Evolutionary conservation across 192 early-diverging fungal species (phyloP).

Genomic region (Entophlyctis luteolus): DNA sequence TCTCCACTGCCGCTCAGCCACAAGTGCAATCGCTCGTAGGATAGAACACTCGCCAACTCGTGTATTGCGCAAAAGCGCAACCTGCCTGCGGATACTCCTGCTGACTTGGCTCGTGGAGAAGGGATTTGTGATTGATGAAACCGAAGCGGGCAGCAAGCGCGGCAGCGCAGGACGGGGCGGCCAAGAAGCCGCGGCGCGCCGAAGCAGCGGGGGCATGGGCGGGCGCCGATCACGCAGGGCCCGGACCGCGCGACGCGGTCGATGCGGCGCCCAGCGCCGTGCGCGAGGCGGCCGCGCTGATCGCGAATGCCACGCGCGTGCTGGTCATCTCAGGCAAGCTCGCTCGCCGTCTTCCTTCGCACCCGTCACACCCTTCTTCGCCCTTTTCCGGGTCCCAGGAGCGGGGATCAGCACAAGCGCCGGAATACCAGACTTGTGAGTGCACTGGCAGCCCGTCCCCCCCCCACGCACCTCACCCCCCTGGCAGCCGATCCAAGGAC

Average conservation of each 20-base stretch:
- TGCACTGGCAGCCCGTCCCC: neutral
- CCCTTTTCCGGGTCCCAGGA: neutral
- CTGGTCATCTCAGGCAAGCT: neutral
- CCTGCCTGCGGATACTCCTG: neutral
- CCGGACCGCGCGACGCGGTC: neutral
- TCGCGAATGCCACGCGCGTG: neutral
- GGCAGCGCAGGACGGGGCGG: neutral
- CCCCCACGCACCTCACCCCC: too few species aligned
- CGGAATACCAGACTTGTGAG: slow-evolving; percentile 88
- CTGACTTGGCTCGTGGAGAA: too few species aligned
- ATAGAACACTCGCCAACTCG: neutral
- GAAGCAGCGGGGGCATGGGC: neutral
- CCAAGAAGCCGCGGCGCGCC: neutral
- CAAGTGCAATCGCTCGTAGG: too few species aligned
- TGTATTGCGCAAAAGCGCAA: neutral
- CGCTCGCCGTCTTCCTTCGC: neutral
- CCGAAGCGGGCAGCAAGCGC: neutral
- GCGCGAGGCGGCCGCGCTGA: neutral
- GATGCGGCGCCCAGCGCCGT: neutral
- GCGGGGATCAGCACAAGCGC: slow-evolving; percentile 86
- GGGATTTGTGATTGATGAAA: neutral
- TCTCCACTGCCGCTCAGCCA: too few species aligned
- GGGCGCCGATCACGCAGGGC: neutral
- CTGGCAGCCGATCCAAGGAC: slow-evolving; percentile 64
- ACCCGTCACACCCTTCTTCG: neutral